These are phyloP conservation scores for Neostapfia colusana DNA, from an alignment of 176 grass and related monocot genomes.

Conservation along the genomic window DNA sequence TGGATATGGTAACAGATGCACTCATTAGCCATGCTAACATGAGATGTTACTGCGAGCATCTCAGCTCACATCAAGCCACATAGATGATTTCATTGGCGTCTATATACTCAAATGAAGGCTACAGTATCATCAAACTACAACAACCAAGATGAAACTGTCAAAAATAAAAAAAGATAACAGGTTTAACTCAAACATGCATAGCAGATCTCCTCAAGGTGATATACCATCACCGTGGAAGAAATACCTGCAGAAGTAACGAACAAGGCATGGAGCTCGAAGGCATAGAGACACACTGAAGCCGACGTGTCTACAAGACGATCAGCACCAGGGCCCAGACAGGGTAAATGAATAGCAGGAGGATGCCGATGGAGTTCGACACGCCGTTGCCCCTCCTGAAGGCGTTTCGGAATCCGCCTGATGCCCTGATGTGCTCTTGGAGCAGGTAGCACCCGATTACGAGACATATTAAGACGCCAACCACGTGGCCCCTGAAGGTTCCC, in stretches of 20 bases:
- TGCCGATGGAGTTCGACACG: no score
- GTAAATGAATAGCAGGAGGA: no score
- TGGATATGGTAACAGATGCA: not conserved
- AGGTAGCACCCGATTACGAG: no score
- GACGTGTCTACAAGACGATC: not conserved
- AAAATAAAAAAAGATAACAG: not conserved
- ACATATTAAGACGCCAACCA: no score
- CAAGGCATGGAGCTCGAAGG: not conserved
- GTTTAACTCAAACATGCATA: not conserved
- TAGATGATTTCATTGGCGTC: slow-evolving; percentile 6
- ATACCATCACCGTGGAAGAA: slow-evolving; percentile 4
- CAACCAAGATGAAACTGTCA: slow-evolving; percentile 10
- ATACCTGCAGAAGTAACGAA: not conserved
- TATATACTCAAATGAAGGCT: not conserved
- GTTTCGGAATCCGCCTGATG: no score
- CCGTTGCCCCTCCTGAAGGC: no score
- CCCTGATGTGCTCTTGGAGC: no score
- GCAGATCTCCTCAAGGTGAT: not conserved
- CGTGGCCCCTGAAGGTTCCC: no score
- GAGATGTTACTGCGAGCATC: not conserved
- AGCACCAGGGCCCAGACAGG: no score
- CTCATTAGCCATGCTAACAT: not conserved
- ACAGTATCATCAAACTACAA: not conserved
- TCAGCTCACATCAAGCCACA: slow-evolving; percentile 7
- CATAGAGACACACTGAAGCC: not conserved